Base-by-base conservation (phyloP, 2,329 filamentous ascomycete genomes). In the Teratosphaeriaceae sp. region DNA sequence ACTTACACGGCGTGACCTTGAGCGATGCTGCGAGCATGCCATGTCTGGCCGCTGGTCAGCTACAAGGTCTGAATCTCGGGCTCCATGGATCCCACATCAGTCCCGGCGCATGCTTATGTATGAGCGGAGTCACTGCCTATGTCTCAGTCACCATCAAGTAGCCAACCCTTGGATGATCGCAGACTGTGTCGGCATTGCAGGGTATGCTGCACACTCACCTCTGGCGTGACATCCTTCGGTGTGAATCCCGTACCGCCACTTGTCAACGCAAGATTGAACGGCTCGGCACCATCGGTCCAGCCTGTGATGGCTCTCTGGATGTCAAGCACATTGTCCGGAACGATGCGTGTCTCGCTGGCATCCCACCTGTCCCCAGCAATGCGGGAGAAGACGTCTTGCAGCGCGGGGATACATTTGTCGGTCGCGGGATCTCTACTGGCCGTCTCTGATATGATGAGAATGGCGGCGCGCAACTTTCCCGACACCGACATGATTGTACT, bases 201-300 rank as follows among this genome's bases (percentile, higher is more conserved):
- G n/a, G n/a, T n/a, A n/a, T n/a, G n/a, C n/a, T n/a, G n/a, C n/a
- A n/a, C 18, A 45, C 67, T 51, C 63, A 89, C 87, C 75, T 97
- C 92, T 2, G 92, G 92, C 0, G 92, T 98, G 31, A 77, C 73
- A 68, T 98, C 92, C 43, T 83, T 78, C 9, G 80, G 72, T 6
- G 92, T 84, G 65, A 98, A 98, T 0, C 92, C 92, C 1, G 92
- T 98, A 2, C 92, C 92, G 18, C 92, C 92, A 5, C 88, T 95
- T 0, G 88, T 90, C 36, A 96, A 65, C 46, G 98, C 78, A 45
- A 97, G 67, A 64, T 95, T 90, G 38, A 82, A 63, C 3, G 72
- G 51, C 8, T 56, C 36, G 3, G 60, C 64, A 37, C 74, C 73
- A 63, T 95, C 88, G 0, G 85, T 73, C 86, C 87, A 96, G 9